phyloP scores from a whole-genome alignment of 495 filamentous ascomycete genomes.

The Neurospora tetraspora region DNA sequence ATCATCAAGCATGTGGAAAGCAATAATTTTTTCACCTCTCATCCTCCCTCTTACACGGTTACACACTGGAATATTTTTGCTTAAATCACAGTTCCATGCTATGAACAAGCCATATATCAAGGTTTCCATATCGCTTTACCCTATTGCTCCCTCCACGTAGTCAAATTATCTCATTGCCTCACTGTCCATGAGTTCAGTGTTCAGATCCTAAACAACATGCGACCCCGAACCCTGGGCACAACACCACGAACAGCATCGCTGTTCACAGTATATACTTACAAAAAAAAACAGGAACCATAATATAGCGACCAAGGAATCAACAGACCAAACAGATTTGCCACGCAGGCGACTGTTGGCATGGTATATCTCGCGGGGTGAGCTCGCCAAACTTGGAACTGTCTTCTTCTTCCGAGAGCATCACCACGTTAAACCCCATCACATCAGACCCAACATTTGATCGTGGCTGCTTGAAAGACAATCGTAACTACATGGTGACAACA shows the following conservation, averaged over 20 bases:
- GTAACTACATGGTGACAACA: neutral
- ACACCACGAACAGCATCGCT: neutral
- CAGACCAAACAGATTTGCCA: neutral
- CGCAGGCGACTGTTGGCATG: neutral
- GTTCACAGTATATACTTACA: neutral
- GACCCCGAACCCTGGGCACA: neutral
- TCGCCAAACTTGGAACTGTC: neutral
- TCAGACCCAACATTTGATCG: neutral
- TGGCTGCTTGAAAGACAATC: rapidly evolving
- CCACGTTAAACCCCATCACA: neutral
- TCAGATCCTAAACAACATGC: neutral
- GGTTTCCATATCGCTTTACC: too few relatives aligned
- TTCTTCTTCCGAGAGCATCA: neutral
- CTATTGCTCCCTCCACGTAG: too few relatives aligned
- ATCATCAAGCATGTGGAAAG: too few relatives aligned
- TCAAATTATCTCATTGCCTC: neutral
- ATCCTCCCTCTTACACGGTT: too few relatives aligned
- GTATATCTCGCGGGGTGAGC: neutral
- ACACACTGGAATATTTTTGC: too few relatives aligned
- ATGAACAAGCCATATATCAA: too few relatives aligned
- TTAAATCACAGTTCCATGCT: too few relatives aligned
- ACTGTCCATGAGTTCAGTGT: neutral
- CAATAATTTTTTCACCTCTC: too few relatives aligned
- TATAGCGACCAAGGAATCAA: neutral
- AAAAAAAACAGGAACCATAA: neutral